Conservation (phyloP, 495 filamentous ascomycete species). For the Acidomyces sp. region DNA sequence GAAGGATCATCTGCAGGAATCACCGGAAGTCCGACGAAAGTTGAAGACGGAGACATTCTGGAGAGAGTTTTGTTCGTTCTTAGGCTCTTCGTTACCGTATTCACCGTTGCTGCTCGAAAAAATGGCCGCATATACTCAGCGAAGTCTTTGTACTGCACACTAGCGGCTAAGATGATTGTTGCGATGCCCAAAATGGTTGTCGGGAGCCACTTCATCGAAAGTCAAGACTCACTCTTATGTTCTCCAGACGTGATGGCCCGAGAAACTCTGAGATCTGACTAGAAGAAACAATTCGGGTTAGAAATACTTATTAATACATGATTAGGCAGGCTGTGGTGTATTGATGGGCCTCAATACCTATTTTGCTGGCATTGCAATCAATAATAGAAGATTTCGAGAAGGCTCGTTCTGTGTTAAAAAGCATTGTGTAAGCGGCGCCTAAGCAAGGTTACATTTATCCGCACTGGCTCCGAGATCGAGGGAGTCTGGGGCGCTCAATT, state of each 20-base stretch:
- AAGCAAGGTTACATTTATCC: too few species aligned
- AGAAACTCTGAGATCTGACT: slow-evolving; percentile 7
- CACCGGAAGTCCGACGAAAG: slow-evolving; percentile 30
- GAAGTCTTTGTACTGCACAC: slow-evolving; percentile 23
- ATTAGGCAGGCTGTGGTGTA: slow-evolving; percentile 1
- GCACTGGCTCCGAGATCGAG: too few species aligned
- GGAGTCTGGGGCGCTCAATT: too few species aligned
- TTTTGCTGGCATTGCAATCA: slow-evolving; percentile 9
- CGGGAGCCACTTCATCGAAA: slow-evolving; percentile 22
- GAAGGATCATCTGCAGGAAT: slow-evolving; percentile 27
- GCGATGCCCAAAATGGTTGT: slow-evolving; percentile 26
- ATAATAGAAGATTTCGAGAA: too few species aligned
- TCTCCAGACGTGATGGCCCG: background rate
- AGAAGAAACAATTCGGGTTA: slow-evolving; percentile 9
- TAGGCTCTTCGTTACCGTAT: slow-evolving; percentile 2
- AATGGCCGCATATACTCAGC: slow-evolving; percentile 20
- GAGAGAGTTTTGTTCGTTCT: slow-evolving; percentile 18
- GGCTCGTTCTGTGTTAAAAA: background rate
- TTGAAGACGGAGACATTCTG: slow-evolving; percentile 21
- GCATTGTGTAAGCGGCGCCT: slow-evolving; percentile 1
- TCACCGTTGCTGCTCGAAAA: slow-evolving; percentile 8
- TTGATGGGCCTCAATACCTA: background rate
- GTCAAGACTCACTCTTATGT: slow-evolving; percentile 20
- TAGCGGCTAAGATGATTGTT: slow-evolving; percentile 21
- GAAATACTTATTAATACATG: slow-evolving; percentile 6